A percentile compares a stretch with the other conserved stretches of the same genome.
These are phyloP conservation scores for Colletotrichum chrysophilum DNA, from an alignment of 2,329 filamentous ascomycete species.

Conservation along the genomic window DNA sequence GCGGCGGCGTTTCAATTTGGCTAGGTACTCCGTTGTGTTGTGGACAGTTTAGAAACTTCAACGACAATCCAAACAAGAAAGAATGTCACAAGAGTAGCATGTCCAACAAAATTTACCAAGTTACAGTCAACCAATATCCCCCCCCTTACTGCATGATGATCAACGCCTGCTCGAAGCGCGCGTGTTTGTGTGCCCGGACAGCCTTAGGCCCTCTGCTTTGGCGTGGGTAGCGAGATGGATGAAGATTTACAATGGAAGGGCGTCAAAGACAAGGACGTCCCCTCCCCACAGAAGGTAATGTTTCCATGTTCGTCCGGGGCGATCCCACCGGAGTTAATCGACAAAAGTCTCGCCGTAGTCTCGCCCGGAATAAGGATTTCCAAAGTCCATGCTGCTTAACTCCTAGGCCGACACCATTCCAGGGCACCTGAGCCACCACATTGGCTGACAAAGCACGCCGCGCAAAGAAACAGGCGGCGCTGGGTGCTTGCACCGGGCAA, in stretches of 20 bases:
- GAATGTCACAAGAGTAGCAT: not conserved
- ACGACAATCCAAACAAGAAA: not conserved
- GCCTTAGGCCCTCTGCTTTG: not conserved
- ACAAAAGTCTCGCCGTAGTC: not conserved
- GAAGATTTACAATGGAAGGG: not conserved
- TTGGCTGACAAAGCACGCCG: not conserved
- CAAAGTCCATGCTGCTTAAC: not conserved
- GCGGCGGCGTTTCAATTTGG: slow-evolving; percentile 5
- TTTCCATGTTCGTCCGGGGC: not conserved
- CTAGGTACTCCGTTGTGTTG: not conserved
- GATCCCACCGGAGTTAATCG: not conserved
- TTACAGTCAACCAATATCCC: not conserved
- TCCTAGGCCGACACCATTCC: not conserved
- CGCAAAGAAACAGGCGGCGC: not conserved
- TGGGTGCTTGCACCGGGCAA: not conserved
- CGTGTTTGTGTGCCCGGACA: not conserved
- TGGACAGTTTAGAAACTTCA: not conserved
- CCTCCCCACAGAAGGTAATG: not conserved
- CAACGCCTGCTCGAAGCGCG: not conserved
- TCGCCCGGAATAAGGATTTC: not conserved
- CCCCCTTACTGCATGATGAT: not conserved
- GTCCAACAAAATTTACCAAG: not conserved
- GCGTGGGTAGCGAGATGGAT: not conserved
- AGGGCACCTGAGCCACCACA: not conserved
- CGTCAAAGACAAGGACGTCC: not conserved